phyloP scores from a whole-genome alignment of 768 basidiomycete species.

The Naganishia kalamii region DNA sequence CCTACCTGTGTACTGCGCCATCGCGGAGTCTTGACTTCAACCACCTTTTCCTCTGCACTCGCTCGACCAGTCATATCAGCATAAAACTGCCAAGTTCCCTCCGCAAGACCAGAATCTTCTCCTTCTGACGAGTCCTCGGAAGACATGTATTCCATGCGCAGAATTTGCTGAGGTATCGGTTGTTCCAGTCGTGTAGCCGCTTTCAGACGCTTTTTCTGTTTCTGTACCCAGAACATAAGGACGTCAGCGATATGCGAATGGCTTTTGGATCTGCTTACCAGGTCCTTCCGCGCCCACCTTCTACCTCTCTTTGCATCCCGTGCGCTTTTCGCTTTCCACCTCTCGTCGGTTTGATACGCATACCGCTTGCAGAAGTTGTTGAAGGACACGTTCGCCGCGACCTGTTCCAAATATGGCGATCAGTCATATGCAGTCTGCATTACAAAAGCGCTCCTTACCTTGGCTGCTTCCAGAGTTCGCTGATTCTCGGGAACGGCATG shows the following conservation, averaged over 20 bases:
- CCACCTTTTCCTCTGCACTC: conserved; percentile 35
- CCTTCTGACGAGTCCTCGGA: conserved; percentile 44
- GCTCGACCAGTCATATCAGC: conserved; percentile 31
- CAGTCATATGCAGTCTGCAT: not conserved
- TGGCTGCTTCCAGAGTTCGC: conserved; percentile 12
- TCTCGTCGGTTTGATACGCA: conserved; percentile 33
- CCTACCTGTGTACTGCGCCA: conserved; percentile 42
- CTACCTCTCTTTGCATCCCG: conserved; percentile 38
- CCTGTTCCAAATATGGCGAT: not conserved
- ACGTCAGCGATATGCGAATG: no score
- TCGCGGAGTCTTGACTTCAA: conserved; percentile 42
- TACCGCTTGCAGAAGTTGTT: conserved; percentile 37
- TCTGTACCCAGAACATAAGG: conserved; percentile 24
- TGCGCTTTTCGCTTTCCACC: conserved; percentile 28
- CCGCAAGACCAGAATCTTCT: conserved; percentile 25
- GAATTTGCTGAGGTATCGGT: not conserved
- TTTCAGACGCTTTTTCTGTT: conserved; percentile 40
- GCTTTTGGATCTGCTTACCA: no score
- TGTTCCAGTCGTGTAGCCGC: conserved; percentile 19
- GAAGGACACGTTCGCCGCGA: conserved; percentile 31
- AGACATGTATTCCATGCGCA: conserved; percentile 44
- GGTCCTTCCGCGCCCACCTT: conserved; percentile 44
- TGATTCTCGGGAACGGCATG: conserved; percentile 11
- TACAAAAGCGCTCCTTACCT: not conserved
- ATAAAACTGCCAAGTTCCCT: conserved; percentile 16